Percentiles rank a stretch among this genome's conserved stretches.
Conservation (phyloP, 2,329 filamentous ascomycete species). For the Calonectria hongkongensis region DNA sequence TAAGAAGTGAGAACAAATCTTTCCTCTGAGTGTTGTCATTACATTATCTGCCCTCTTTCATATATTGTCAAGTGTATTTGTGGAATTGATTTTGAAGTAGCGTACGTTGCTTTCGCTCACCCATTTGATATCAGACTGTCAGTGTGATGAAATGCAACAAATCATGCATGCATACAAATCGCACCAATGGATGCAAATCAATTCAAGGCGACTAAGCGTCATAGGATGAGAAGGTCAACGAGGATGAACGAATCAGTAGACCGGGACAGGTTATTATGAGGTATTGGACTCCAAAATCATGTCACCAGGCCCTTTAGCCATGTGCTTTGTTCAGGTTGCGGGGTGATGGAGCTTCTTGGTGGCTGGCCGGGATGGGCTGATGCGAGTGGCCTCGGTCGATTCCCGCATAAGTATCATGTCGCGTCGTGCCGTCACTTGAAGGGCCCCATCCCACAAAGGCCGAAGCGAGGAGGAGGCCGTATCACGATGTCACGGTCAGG, state of each 20-base stretch:
- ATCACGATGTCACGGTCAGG: constrained; percentile 11
- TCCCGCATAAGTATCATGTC: constrained; percentile 36
- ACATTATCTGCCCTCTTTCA: too few species aligned
- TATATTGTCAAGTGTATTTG: too few species aligned
- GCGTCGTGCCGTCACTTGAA: constrained; percentile 29
- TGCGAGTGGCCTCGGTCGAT: constrained; percentile 47
- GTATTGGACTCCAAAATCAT: constrained; percentile 29
- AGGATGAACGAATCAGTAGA: constrained; percentile 22
- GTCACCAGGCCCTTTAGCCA: constrained; percentile 27
- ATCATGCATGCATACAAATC: neutral
- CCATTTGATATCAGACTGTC: too few species aligned
- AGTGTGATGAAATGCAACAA: neutral
- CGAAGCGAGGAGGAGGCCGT: constrained; percentile 4
- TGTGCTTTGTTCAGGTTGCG: constrained; percentile 33
- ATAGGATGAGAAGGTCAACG: neutral
- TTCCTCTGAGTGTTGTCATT: too few species aligned
- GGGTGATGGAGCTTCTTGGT: constrained; percentile 48
- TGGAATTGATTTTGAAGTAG: too few species aligned
- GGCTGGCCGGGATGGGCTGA: constrained; percentile 51
- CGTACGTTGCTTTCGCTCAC: too few species aligned
- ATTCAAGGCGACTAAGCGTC: neutral
- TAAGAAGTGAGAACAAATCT: too few species aligned
- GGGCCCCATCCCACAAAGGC: constrained; percentile 19
- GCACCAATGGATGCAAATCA: too few species aligned
- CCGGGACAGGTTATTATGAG: constrained; percentile 21